A percentile compares a stretch with the other conserved stretches of the same genome.
phyloP scores from a whole-genome alignment of 768 basidiomycete species.

The Tylopilus subfusipes region DNA sequence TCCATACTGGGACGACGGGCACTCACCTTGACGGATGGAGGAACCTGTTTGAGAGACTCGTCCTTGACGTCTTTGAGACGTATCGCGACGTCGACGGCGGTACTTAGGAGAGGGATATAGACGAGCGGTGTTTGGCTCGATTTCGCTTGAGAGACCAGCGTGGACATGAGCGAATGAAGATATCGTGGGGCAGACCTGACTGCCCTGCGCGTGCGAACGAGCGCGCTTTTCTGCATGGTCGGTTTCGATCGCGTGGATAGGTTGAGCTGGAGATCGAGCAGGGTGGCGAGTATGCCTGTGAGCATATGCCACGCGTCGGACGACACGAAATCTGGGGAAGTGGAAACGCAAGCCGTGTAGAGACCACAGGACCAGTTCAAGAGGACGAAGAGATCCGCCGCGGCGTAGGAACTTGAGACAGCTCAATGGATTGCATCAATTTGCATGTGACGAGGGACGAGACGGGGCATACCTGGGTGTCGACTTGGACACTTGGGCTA shows the following conservation, averaged over 20 bases:
- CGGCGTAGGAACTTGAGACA: too few relatives aligned
- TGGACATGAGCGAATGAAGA: constrained; percentile 48
- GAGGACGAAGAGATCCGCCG: constrained; percentile 63
- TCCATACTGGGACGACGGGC: neutral
- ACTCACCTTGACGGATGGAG: constrained; percentile 46
- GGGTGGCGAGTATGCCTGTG: constrained; percentile 43
- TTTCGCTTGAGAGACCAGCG: constrained; percentile 51
- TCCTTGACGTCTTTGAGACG: too few relatives aligned
- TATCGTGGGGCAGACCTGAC: constrained; percentile 50
- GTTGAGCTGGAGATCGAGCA: constrained; percentile 55
- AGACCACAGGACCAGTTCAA: constrained; percentile 68
- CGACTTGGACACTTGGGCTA: constrained; percentile 51
- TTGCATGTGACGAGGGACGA: neutral
- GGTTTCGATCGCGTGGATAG: constrained; percentile 51
- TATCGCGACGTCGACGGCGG: constrained; percentile 67
- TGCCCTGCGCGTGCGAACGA: constrained; percentile 55
- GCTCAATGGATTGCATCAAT: constrained; percentile 1
- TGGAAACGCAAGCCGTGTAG: too few relatives aligned
- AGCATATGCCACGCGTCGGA: constrained; percentile 52
- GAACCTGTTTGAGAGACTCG: constrained; percentile 39
- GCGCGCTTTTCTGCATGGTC: constrained; percentile 56
- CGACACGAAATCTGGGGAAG: too few relatives aligned
- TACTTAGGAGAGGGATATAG: constrained; percentile 56
- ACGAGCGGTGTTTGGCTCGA: constrained; percentile 40
- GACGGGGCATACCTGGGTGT: constrained; percentile 49